Base-by-base conservation (phyloP, 2,329 filamentous ascomycete genomes). In the Lasiodiplodia sp. region DNA sequence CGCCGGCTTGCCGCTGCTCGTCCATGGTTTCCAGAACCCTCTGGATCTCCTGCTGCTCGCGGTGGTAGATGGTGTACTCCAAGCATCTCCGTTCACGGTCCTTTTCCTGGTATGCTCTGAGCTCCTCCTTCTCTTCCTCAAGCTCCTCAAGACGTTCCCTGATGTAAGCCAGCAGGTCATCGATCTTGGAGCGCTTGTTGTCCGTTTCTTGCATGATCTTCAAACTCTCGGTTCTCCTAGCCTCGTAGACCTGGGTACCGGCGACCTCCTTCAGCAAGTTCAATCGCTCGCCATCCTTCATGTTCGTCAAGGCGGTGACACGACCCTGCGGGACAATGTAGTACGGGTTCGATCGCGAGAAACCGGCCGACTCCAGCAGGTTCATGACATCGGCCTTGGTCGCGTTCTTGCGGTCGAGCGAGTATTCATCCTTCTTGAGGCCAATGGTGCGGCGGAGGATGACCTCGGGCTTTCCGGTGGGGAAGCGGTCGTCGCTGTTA, bases 301-400 rank as follows among this genome's bases (percentile, higher is more conserved):
- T 99, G 79, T 98, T 99, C 55, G 96, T 99, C 76, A 99, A 85
- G 28, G 93, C 91, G 0, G 96, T 98, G 70, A 99, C 94, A 77
- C 96, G 93, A 66, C 96, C 96, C 79, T 99, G 96, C 0, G 96
- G 96, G 2, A 99, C 96, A 75, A 99, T 99, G 80, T 99, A 99
- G 85, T 98, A 99, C 31, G 96, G 96, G 79, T 99, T 99, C 68
- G 94, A 97, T 72, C 94, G 90, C 70, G 95, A 98, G 81, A 99
- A 98, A 23, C 96, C 96, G 16, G 96, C 96, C 8, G 94, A 96
- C 79, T 99, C 96, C 52, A 99, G 87, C 47, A 99, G 87, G 79
- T 97, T 97, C 85, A 96, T 92, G 69, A 99, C 95, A 78, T 99
- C 96, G 71, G 90, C 87, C 79, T 97, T 97, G 47, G 94, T 97